phyloP scores from a whole-genome alignment of 2,329 filamentous ascomycete genomes.

The Allantophomopsis cytisporea region DNA sequence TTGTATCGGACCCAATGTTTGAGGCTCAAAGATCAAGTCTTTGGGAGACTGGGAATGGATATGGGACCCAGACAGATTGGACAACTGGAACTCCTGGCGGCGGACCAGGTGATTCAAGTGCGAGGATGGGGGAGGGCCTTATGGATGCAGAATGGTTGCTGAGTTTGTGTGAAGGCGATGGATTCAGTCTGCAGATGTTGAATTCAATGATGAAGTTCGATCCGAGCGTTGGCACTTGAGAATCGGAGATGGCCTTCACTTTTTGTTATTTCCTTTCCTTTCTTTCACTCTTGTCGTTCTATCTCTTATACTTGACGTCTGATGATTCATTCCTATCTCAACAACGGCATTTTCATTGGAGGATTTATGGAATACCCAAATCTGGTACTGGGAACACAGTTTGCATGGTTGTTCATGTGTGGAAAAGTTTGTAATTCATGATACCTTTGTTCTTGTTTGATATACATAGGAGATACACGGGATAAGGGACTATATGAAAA shows the following conservation, averaged over 20 bases:
- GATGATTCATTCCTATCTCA: no score
- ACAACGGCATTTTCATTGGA: no score
- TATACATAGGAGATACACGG: no score
- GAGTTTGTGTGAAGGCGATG: slow-evolving; percentile 2
- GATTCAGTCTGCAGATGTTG: slow-evolving; percentile 2
- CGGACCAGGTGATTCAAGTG: not conserved
- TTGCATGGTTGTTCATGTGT: no score
- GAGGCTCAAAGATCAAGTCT: not conserved
- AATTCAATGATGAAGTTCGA: slow-evolving; percentile 2
- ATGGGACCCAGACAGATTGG: not conserved
- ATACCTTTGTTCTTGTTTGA: no score
- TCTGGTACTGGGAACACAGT: no score
- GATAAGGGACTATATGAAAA: no score
- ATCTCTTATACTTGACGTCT: no score
- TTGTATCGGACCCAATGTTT: not conserved
- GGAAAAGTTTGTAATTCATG: no score
- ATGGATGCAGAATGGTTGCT: slow-evolving; percentile 1
- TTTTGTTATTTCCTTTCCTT: no score
- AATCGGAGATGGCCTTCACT: not conserved
- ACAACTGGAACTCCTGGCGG: not conserved
- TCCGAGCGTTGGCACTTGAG: not conserved
- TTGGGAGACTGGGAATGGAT: not conserved
- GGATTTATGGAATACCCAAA: no score
- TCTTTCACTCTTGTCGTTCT: no score
- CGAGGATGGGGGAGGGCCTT: not conserved